These are phyloP conservation scores for Tuber aestivum DNA, from an alignment of 495 filamentous ascomycete genomes.

Conservation along the genomic window DNA sequence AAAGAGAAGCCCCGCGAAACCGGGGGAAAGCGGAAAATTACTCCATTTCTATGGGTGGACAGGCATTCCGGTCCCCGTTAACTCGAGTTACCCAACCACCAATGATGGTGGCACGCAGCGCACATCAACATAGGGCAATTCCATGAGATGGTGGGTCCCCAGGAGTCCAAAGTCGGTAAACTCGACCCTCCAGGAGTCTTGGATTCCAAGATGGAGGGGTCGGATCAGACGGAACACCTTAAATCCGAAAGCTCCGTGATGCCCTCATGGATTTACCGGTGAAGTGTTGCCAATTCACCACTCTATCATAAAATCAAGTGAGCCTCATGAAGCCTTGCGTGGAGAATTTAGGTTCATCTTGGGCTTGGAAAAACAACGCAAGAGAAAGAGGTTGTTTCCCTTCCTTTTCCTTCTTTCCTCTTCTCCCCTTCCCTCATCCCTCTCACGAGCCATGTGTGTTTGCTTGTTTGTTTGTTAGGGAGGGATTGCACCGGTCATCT, in stretches of 20 bases:
- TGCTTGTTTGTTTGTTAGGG: neutral
- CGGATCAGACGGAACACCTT: constrained; percentile 19
- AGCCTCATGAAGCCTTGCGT: neutral
- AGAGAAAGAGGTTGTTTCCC: too few species aligned
- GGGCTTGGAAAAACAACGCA: neutral
- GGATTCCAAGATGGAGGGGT: constrained; percentile 13
- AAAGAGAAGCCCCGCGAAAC: neutral
- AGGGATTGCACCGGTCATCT: neutral
- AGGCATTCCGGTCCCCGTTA: neutral
- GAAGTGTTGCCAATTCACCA: neutral
- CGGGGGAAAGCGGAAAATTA: neutral
- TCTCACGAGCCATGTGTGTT: neutral
- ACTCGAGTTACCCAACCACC: neutral
- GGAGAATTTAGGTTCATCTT: neutral
- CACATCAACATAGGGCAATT: neutral
- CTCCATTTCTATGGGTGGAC: neutral
- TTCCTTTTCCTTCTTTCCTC: neutral
- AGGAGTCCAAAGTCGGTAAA: neutral
- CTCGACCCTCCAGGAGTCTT: neutral
- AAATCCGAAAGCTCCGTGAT: constrained; percentile 9
- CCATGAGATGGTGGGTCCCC: neutral
- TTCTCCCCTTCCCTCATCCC: neutral
- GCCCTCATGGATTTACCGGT: neutral
- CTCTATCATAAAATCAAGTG: neutral
- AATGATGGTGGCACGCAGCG: neutral